Evolutionary conservation across 2,329 filamentous ascomycete genomes (phyloP), one percentile per base, ranked within the genome.

Genomic region (Sarocladium brachiariae): DNA sequence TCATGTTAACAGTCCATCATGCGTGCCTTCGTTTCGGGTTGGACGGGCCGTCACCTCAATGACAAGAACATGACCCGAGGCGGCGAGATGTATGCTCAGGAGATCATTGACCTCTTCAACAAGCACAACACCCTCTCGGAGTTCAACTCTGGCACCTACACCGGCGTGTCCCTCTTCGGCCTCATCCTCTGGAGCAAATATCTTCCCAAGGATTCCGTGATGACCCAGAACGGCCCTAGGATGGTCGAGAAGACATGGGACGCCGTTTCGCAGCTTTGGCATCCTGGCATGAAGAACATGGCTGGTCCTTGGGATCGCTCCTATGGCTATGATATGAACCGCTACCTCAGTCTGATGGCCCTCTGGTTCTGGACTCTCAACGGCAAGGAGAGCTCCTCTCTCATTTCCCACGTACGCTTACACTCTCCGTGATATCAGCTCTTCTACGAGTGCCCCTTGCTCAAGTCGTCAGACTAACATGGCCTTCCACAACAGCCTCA

Each of bases 251-350:
- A 72, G 13, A 80, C 74, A 0, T 84, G 78, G 80, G 65, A 70
- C 4, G 68, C 71, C 2, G 67, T 78, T 2, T 68, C 70, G 0
- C 56, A 73, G 41, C 68, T 84, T 1, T 84, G 79, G 68, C 77
- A 83, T 50, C 74, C 80, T 1, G 70, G 73, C 2, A 62, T 84
- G 64, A 76, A 72, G 55, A 84, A 84, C 53, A 71, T 83, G 45
- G 80, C 80, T 2, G 81, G 81, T 0, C 81, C 81, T 0, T 84
- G 81, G 81, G 81, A 84, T 60, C 73, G 81, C 0, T 69, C 74
- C 0, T 84, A 84, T 54, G 80, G 80, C 1, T 83, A 75, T 52
- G 80, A 84, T 53, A 82, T 84, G 80, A 82, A 80, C 50, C 66
- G 72, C 6, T 84, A 84, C 56, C 60, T 83, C 3, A 76, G 76